Evolutionary conservation across 2,329 filamentous ascomycete species (phyloP).

Genomic region (Fragosphaeria purpurea): DNA sequence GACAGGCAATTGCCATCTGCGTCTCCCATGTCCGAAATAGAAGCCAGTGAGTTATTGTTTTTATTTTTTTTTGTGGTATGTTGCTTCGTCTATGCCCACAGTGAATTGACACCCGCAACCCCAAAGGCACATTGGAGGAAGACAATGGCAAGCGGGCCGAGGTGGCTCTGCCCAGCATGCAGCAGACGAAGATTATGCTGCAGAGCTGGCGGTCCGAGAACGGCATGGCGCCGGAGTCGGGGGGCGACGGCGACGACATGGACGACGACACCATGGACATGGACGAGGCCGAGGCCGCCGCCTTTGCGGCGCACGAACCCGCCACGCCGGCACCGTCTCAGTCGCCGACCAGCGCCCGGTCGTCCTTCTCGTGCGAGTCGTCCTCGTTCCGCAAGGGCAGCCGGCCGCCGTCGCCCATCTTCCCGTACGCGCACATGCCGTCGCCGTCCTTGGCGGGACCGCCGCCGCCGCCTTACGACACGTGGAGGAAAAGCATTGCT

Average conservation of each 20-base stretch:
- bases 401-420: not conserved
- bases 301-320: not conserved
- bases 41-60: not conserved
- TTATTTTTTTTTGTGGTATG: not conserved
- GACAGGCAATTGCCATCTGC: not conserved
- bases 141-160: not conserved
- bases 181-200: conserved; percentile 12
- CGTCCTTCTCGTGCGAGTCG: conserved; percentile 6
- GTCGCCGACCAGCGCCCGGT: conserved; percentile 5
- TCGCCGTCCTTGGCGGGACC: conserved; percentile 1
- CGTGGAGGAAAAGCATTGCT: conserved; percentile 7
- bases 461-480: conserved; percentile 9
- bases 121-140: not conserved
- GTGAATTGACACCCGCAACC: too few species aligned
- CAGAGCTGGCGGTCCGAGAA: conserved; percentile 9
- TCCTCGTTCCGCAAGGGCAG: not conserved
- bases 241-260: not conserved
- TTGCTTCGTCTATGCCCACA: too few species aligned
- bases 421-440: not conserved
- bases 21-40: not conserved
- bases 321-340: conserved; percentile 6
- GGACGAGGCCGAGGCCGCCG: not conserved
- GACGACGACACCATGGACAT: not conserved
- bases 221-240: not conserved
- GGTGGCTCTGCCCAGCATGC: conserved; percentile 12